phyloP scores from a whole-genome alignment of 805 yeast genomes.

The Wickerhamomyces chambardii region DNA sequence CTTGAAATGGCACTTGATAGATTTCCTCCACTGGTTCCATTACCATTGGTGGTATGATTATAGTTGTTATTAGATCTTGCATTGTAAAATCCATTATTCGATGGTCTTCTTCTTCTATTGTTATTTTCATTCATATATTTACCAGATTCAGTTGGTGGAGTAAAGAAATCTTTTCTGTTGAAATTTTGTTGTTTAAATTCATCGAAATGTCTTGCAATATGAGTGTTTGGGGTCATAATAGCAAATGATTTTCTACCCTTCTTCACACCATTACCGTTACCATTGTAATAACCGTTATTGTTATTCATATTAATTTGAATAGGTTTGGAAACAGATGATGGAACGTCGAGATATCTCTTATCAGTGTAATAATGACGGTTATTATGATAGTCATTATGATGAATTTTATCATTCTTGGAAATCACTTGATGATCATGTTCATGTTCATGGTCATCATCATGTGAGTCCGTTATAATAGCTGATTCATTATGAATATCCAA shows the following conservation, averaged over 20 bases:
- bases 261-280: slow-evolving; percentile 16
- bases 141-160: slow-evolving; percentile 67
- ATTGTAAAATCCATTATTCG: slow-evolving; percentile 13
- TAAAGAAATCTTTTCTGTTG: slow-evolving; percentile 65
- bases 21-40: not conserved
- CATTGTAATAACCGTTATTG: no score
- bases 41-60: slow-evolving; percentile 6
- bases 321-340: slow-evolving; percentile 9
- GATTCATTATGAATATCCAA: not conserved
- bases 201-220: slow-evolving; percentile 28
- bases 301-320: slow-evolving; percentile 20
- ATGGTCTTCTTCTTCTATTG: slow-evolving; percentile 16
- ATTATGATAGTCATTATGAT: slow-evolving; percentile 1
- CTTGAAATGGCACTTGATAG: not conserved
- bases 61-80: slow-evolving; percentile 16
- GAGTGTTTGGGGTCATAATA: slow-evolving; percentile 49
- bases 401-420: slow-evolving; percentile 8
- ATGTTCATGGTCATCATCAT: no score
- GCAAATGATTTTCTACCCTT: slow-evolving; percentile 50
- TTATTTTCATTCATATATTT: slow-evolving; percentile 57
- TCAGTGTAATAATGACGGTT: slow-evolving; percentile 3
- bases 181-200: slow-evolving; percentile 27
- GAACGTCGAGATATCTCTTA: slow-evolving; percentile 1
- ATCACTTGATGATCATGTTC: no score
- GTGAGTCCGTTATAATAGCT: no score